A percentile compares a stretch with the other conserved stretches of the same genome.
Evolutionary conservation across 176 grass and related monocot genomes (phyloP).

Genomic region (Oryza australiensis): DNA sequence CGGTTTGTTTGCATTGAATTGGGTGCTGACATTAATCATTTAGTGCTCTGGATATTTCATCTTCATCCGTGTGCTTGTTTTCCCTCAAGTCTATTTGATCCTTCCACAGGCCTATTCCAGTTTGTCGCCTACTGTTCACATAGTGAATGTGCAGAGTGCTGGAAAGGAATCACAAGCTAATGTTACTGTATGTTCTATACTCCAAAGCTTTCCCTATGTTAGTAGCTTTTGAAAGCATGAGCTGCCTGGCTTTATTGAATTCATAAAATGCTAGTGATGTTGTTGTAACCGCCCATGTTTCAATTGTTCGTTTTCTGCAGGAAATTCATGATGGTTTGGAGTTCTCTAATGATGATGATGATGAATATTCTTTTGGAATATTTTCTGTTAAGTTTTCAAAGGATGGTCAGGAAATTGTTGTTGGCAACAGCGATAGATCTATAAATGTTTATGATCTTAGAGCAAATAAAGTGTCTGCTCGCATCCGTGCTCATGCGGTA

Average conservation of each 20-base stretch:
- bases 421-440: constrained; percentile 65
- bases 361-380: constrained; percentile 62
- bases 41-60: constrained; percentile 3
- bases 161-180: constrained; percentile 74
- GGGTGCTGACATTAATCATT: constrained; percentile 4
- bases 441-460: constrained; percentile 93
- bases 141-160: constrained; percentile 69
- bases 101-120: constrained; percentile 81
- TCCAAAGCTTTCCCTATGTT: neutral
- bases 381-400: constrained; percentile 94
- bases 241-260: neutral
- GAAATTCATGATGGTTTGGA: constrained; percentile 87
- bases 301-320: constrained; percentile 38
- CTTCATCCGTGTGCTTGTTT: neutral
- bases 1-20: neutral
- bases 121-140: constrained; percentile 75
- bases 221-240: constrained; percentile 5
- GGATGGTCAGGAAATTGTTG: constrained; percentile 86
- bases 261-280: constrained; percentile 15
- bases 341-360: constrained; percentile 48
- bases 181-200: constrained; percentile 64
- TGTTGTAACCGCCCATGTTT: constrained; percentile 10
- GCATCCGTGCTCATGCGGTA: constrained; percentile 70
- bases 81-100: constrained; percentile 10
- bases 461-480: constrained; percentile 68